Percentiles rank a stretch among this genome's conserved stretches.
These are phyloP conservation scores for Aspergillus indologenus DNA, from an alignment of 495 filamentous ascomycete genomes.

Conservation along the genomic window DNA sequence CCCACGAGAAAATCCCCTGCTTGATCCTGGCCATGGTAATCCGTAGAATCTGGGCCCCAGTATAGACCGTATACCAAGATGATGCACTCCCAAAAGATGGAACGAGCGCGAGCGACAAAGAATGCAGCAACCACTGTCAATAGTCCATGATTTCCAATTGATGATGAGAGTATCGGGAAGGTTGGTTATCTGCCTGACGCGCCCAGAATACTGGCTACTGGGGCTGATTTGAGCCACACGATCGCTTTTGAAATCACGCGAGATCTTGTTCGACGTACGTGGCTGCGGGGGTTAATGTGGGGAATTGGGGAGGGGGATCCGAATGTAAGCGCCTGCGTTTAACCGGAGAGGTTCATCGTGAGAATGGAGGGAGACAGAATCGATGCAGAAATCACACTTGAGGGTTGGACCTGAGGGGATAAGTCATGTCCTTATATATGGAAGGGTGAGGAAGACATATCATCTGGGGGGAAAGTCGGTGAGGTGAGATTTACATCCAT, in stretches of 20 bases:
- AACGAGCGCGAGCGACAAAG: not conserved
- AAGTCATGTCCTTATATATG: not conserved
- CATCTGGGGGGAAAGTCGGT: not conserved
- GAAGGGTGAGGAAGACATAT: not conserved
- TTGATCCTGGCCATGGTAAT: slow-evolving; percentile 38
- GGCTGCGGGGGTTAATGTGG: not conserved
- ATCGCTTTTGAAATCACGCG: slow-evolving; percentile 11
- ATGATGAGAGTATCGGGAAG: not conserved
- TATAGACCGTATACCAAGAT: too few relatives aligned
- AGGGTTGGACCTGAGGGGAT: not conserved
- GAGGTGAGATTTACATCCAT: not conserved
- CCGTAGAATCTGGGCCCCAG: not conserved
- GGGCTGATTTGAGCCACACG: not conserved
- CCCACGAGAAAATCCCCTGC: slow-evolving; percentile 46
- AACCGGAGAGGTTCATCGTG: slow-evolving; percentile 4
- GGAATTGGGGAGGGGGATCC: slow-evolving; percentile 8
- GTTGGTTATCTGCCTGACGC: not conserved
- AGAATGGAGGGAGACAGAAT: slow-evolving; percentile 7
- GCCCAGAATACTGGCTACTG: not conserved
- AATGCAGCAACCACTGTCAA: slow-evolving; percentile 10
- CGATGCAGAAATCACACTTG: not conserved
- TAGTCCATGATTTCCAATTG: slow-evolving; percentile 13
- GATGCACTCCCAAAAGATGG: too few relatives aligned
- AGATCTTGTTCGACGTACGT: slow-evolving; percentile 8
- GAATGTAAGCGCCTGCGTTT: slow-evolving; percentile 18